These are phyloP conservation scores for Picea abies DNA, from an alignment of 83 land plant species.

Conservation along the genomic window DNA sequence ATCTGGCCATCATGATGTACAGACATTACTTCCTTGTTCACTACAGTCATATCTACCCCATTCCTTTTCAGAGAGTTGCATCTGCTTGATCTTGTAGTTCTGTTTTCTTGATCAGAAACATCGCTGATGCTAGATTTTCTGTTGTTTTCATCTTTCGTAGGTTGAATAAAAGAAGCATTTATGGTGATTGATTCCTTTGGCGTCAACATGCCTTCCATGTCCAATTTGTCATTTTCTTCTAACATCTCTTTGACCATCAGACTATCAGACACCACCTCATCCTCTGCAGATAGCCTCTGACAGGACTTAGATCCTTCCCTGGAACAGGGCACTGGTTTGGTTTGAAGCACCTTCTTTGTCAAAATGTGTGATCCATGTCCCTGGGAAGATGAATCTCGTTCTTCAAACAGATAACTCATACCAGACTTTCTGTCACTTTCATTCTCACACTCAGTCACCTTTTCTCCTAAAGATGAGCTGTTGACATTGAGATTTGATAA, in stretches of 20 bases:
- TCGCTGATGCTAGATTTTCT: background rate
- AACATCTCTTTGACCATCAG: background rate
- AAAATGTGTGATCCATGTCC: background rate
- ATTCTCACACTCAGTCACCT: background rate
- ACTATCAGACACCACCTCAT: too few relatives aligned
- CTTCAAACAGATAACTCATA: background rate
- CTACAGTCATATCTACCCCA: background rate
- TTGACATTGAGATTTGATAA: background rate
- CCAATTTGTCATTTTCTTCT: background rate
- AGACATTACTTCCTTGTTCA: background rate
- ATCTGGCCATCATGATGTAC: background rate
- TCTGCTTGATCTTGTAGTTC: background rate
- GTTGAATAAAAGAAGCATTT: background rate
- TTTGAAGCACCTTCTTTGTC: background rate
- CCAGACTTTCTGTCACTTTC: background rate
- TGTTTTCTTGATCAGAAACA: background rate
- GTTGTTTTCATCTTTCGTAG: background rate
- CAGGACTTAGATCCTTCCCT: constrained; percentile 1
- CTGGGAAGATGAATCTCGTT: background rate
- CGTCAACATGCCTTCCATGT: background rate
- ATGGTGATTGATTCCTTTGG: background rate
- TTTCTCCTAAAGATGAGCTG: background rate
- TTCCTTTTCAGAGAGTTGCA: background rate
- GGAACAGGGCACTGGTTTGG: background rate
- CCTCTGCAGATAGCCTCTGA: background rate